phyloP scores from a whole-genome alignment of 2,329 filamentous ascomycete genomes.

The Fusarium agapanthi region DNA sequence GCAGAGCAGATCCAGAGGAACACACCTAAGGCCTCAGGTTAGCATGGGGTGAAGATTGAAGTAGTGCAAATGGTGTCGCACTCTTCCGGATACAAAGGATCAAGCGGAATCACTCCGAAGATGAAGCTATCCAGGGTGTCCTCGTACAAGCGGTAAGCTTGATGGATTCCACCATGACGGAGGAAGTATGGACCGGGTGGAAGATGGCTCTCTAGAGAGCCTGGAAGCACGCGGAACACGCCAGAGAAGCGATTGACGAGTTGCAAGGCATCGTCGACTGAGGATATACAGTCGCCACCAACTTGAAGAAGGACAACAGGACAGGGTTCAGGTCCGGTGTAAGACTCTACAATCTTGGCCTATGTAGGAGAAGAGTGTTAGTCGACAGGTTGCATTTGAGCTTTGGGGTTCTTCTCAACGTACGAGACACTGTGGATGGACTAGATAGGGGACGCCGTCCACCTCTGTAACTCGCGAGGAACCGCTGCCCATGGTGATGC shows the following conservation, averaged over 20 bases:
- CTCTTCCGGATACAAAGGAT: background rate
- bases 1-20: no score
- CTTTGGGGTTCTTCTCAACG: background rate
- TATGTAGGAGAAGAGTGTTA: background rate
- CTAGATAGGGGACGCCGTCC: background rate
- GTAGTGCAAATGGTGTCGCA: accelerated
- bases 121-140: background rate
- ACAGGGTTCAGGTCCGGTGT: accelerated
- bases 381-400: background rate
- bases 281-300: background rate
- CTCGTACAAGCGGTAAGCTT: background rate
- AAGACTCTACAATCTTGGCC: background rate
- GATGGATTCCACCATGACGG: background rate
- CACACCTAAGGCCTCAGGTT: background rate
- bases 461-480: background rate
- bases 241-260: background rate
- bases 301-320: background rate
- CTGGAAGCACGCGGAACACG: background rate
- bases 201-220: background rate
- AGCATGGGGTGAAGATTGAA: background rate
- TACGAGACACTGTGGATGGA: background rate
- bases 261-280: accelerated
- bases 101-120: background rate
- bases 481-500: no score
- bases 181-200: background rate